Percentiles rank a stretch among this genome's conserved stretches.
These are phyloP conservation scores for Phytophthora cajani DNA, from an alignment of 352 stramenopile genomes.

Conservation along the genomic window DNA sequence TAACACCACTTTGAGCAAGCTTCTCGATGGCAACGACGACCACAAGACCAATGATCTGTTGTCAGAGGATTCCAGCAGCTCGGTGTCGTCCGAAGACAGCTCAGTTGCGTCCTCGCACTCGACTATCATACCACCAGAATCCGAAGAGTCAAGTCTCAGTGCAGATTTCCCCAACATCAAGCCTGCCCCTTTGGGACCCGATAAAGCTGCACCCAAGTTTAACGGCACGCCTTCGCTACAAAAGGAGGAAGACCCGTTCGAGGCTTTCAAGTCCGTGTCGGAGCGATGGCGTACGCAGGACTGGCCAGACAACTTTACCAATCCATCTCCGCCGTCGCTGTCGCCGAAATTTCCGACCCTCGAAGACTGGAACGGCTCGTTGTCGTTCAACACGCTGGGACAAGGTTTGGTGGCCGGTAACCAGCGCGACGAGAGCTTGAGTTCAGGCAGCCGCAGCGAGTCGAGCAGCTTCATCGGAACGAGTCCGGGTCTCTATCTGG, in stretches of 20 bases:
- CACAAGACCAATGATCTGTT: constrained; percentile 4
- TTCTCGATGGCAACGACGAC: constrained; percentile 3
- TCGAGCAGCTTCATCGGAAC: constrained; percentile 22
- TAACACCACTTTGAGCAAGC: not conserved
- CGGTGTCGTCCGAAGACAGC: constrained; percentile 9
- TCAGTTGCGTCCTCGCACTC: constrained; percentile 16
- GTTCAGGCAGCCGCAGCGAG: constrained; percentile 8
- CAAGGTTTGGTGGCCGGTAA: constrained; percentile 3
- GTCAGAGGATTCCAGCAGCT: constrained; percentile 12
- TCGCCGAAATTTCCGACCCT: constrained; percentile 12
- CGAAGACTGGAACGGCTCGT: constrained; percentile 23
- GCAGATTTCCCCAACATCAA: constrained; percentile 12
- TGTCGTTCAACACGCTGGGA: constrained; percentile 22
- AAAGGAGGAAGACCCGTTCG: constrained; percentile 30
- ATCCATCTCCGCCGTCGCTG: constrained; percentile 14
- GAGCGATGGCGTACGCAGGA: constrained; percentile 33
- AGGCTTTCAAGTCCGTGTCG: constrained; percentile 37
- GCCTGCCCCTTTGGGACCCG: not conserved
- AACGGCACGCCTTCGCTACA: not conserved
- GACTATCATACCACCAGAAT: constrained; percentile 12
- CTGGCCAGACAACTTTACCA: constrained; percentile 19
- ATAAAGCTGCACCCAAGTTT: not conserved
- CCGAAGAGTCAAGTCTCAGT: constrained; percentile 3
- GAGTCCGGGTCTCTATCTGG: constrained; percentile 9
- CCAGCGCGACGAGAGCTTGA: constrained; percentile 8